Percentiles rank a stretch among this genome's conserved stretches.
Evolutionary conservation across 805 yeast genomes (phyloP).

Genomic region (Isabelozyma pseudorhagii): DNA sequence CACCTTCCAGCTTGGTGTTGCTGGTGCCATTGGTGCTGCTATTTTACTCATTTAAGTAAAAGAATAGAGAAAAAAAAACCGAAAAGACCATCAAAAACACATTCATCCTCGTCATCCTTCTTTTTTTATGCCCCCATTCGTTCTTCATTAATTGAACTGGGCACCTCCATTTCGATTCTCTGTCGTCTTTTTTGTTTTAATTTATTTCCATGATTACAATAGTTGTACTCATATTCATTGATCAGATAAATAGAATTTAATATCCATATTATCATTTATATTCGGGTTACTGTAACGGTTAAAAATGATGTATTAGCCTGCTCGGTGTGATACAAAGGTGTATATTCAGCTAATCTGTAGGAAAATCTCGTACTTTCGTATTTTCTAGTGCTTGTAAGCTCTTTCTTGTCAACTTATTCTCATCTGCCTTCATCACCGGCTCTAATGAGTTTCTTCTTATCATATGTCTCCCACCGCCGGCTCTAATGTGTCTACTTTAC

Average conservation of each 20-base stretch:
- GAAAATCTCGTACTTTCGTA: too few species aligned
- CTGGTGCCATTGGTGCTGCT: slow-evolving; percentile 50
- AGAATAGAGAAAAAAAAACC: background rate
- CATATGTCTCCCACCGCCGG: too few species aligned
- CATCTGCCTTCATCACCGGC: too few species aligned
- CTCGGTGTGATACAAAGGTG: too few species aligned
- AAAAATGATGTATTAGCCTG: too few species aligned
- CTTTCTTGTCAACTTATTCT: too few species aligned
- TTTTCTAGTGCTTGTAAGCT: too few species aligned
- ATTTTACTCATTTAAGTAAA: slow-evolving; percentile 40
- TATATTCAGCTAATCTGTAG: too few species aligned
- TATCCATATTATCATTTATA: background rate
- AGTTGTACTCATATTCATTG: background rate
- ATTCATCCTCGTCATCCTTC: background rate
- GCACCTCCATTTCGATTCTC: background rate
- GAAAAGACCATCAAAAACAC: background rate
- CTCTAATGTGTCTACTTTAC: too few species aligned
- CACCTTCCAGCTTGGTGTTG: slow-evolving; percentile 26
- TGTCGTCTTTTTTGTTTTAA: background rate
- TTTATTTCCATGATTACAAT: background rate
- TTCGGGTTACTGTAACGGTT: too few species aligned
- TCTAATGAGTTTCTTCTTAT: too few species aligned
- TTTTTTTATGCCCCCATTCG: background rate
- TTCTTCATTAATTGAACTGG: background rate
- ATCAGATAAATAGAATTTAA: background rate